Percentiles rank a stretch among this genome's conserved stretches.
Conservation (phyloP, 1,284 basidiomycete genomes). For the Cystobasidiaceae sp. region DNA sequence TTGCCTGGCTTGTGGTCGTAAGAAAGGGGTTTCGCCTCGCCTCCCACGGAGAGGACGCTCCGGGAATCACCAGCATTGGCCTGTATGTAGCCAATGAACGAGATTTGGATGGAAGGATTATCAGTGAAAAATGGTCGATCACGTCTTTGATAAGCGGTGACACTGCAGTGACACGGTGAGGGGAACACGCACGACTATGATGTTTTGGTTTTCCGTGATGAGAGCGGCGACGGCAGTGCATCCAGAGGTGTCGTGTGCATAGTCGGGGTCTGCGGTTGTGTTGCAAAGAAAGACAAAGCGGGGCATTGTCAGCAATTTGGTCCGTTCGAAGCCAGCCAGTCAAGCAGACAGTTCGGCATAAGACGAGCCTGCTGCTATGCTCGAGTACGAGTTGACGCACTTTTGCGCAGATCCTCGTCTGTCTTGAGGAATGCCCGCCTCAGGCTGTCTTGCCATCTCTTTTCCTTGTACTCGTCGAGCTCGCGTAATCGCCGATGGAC, state of each 20-base stretch:
- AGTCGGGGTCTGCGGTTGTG: constrained; percentile 63
- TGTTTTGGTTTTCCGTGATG: constrained; percentile 67
- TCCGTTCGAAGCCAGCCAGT: too few species aligned
- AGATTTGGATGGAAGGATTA: neutral
- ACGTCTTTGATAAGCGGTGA: neutral
- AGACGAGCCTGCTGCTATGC: neutral
- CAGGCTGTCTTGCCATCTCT: constrained; percentile 70
- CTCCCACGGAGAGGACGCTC: constrained; percentile 79
- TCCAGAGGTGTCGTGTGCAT: constrained; percentile 86
- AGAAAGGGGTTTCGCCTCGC: constrained; percentile 80
- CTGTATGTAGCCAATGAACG: too few species aligned
- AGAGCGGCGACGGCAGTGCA: constrained; percentile 92
- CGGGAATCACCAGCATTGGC: constrained; percentile 98
- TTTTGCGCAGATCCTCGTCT: constrained; percentile 84
- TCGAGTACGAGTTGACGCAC: constrained; percentile 53
- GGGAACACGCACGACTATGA: constrained; percentile 73
- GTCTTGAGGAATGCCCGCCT: constrained; percentile 88
- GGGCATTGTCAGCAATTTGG: neutral
- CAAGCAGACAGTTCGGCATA: constrained; percentile 19
- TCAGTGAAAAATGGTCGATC: neutral
- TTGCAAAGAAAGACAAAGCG: neutral
- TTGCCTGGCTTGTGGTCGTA: constrained; percentile 95
- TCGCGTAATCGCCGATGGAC: constrained; percentile 73
- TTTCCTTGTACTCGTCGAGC: constrained; percentile 66
- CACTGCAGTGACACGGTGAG: constrained; percentile 44